phyloP scores from a whole-genome alignment of 176 grass and related monocot genomes.

The Cenchrus americanus region DNA sequence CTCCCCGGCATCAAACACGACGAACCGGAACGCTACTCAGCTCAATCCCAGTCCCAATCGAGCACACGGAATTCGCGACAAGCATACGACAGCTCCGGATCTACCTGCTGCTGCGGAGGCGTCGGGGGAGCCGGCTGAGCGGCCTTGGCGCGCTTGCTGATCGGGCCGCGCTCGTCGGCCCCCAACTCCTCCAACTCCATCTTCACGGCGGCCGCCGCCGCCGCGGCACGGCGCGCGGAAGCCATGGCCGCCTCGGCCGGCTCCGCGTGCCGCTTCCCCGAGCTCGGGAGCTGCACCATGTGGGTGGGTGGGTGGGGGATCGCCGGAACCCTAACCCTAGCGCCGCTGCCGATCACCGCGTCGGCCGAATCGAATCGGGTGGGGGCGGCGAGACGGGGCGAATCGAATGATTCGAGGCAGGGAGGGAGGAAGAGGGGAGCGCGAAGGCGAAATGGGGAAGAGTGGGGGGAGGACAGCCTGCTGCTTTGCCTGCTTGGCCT shows the following conservation, averaged over 20 bases:
- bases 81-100: constrained; percentile 10
- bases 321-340: constrained; percentile 40
- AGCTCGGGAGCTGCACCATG: constrained; percentile 65
- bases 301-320: not conserved
- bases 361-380: constrained; percentile 22
- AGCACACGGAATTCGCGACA: not conserved
- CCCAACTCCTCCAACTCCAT: constrained; percentile 47
- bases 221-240: not conserved
- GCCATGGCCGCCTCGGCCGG: constrained; percentile 36
- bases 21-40: not conserved
- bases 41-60: not conserved
- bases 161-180: not conserved
- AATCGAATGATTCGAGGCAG: constrained; percentile 34
- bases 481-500: constrained; percentile 18
- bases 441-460: not conserved
- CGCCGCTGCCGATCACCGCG: not conserved
- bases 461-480: not conserved
- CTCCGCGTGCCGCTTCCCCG: constrained; percentile 52
- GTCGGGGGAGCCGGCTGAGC: not conserved
- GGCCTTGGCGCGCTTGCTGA: constrained; percentile 50
- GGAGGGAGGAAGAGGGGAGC: not conserved
- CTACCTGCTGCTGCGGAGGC: constrained; percentile 41
- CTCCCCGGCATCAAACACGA: not conserved
- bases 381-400: not conserved
- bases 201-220: constrained; percentile 34